These are phyloP conservation scores for Anthracocystis walkeri DNA, from an alignment of 1,284 basidiomycete genomes.

Conservation along the genomic window DNA sequence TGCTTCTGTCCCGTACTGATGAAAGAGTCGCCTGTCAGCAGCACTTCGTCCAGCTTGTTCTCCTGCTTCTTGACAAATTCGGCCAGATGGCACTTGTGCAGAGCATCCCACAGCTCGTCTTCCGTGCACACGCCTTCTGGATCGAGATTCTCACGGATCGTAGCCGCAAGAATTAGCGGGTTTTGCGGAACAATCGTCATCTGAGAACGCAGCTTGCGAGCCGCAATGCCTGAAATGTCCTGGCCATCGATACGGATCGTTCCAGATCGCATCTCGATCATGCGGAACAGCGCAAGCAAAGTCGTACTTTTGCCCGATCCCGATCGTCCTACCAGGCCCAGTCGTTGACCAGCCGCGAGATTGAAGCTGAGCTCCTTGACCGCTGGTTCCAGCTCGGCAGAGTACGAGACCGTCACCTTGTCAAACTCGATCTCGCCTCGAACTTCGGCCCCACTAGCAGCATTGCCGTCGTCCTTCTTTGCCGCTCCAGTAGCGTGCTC, in stretches of 20 bases:
- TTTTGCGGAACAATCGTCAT: slow-evolving; percentile 63
- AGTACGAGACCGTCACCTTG: slow-evolving; percentile 45
- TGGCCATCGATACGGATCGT: slow-evolving; percentile 50
- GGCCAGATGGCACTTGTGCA: slow-evolving; percentile 56
- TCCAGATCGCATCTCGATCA: slow-evolving; percentile 54
- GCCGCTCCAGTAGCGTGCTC: slow-evolving; percentile 7
- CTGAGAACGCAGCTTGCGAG: slow-evolving; percentile 38
- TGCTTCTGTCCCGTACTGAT: slow-evolving; percentile 66
- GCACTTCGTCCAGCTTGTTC: slow-evolving; percentile 46
- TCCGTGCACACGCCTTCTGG: slow-evolving; percentile 54
- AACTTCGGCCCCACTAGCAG: slow-evolving; percentile 1
- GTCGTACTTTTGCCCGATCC: slow-evolving; percentile 61
- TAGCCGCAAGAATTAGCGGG: slow-evolving; percentile 61
- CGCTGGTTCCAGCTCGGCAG: slow-evolving; percentile 41
- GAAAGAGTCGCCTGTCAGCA: slow-evolving; percentile 29
- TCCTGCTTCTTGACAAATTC: slow-evolving; percentile 57
- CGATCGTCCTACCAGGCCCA: slow-evolving; percentile 53
- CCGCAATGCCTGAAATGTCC: slow-evolving; percentile 23
- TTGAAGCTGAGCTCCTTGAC: slow-evolving; percentile 51
- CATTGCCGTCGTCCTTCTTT: neutral
- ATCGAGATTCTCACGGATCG: slow-evolving; percentile 65
- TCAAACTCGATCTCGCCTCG: slow-evolving; percentile 45
- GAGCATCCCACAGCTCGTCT: slow-evolving; percentile 63
- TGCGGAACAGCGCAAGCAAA: slow-evolving; percentile 54
- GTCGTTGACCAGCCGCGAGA: slow-evolving; percentile 39